Evolutionary conservation across 352 stramenopile species (phyloP).

Genomic region (Pythium vanterpoolii): DNA sequence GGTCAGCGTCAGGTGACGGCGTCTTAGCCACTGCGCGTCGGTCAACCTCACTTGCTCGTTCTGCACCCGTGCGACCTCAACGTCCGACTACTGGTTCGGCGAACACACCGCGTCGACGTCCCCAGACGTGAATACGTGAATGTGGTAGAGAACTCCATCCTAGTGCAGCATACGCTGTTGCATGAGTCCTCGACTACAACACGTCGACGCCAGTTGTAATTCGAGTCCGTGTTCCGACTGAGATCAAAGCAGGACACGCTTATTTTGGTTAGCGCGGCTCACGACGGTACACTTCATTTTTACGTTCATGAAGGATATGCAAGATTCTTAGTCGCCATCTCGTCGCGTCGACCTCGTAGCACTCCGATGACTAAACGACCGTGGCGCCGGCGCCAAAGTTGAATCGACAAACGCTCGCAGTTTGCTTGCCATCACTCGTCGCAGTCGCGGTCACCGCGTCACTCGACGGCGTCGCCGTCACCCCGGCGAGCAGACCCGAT

Average conservation of each 20-base stretch:
- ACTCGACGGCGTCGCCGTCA: background rate
- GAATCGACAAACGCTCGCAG: constrained; percentile 52
- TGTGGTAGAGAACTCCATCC: background rate
- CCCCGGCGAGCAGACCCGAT: background rate
- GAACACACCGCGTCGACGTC: background rate
- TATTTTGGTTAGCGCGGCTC: too few species aligned
- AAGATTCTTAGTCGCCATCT: too few species aligned
- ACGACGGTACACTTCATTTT: too few species aligned
- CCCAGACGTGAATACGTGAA: background rate
- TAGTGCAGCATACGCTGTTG: too few species aligned
- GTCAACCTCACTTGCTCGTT: background rate
- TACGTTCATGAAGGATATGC: too few species aligned
- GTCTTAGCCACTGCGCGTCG: background rate
- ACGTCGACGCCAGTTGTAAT: too few species aligned
- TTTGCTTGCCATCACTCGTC: constrained; percentile 14
- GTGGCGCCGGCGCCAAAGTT: constrained; percentile 25
- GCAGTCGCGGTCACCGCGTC: background rate
- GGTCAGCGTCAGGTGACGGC: background rate
- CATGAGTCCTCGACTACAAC: too few species aligned
- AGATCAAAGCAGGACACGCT: too few species aligned
- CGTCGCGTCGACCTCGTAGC: too few species aligned
- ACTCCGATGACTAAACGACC: too few species aligned
- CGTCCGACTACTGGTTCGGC: constrained; percentile 4
- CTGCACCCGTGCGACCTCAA: background rate
- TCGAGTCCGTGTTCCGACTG: too few species aligned